A percentile compares a stretch with the other conserved stretches of the same genome.
These are phyloP conservation scores for Ampelocalamus luodianensis DNA, from an alignment of 176 grass and related monocot species.

Conservation along the genomic window DNA sequence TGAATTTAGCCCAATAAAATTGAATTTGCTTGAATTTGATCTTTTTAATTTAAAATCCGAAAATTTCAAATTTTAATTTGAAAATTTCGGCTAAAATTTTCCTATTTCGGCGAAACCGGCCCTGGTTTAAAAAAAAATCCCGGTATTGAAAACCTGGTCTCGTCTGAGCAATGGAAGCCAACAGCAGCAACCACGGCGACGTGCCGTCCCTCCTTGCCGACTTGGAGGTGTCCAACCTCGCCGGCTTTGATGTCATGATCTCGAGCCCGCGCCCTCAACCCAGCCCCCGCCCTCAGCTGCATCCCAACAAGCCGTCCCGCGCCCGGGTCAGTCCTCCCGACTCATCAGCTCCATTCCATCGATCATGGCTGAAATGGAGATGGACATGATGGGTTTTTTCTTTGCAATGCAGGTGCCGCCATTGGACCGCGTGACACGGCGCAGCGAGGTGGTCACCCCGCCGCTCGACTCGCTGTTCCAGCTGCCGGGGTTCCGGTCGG, in stretches of 20 bases:
- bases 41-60: too few relatives aligned
- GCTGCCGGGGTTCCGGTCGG: slow-evolving; percentile 30
- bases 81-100: too few relatives aligned
- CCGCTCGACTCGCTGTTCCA: slow-evolving; percentile 51
- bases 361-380: neutral
- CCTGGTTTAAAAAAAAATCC: too few relatives aligned
- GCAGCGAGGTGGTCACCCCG: slow-evolving; percentile 45
- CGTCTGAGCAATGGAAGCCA: slow-evolving; percentile 28
- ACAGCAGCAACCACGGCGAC: neutral
- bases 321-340: neutral
- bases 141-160: too few relatives aligned
- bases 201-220: slow-evolving; percentile 51
- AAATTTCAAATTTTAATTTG: too few relatives aligned
- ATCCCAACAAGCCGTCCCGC: neutral
- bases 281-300: neutral
- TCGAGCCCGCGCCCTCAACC: neutral
- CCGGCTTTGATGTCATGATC: slow-evolving; percentile 37
- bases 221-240: slow-evolving; percentile 46
- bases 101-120: too few relatives aligned
- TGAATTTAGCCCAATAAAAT: too few relatives aligned
- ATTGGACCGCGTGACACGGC: slow-evolving; percentile 20
- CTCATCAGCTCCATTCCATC: neutral
- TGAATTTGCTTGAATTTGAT: too few relatives aligned
- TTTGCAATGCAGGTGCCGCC: slow-evolving; percentile 30
- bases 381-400: neutral